phyloP scores from a whole-genome alignment of 2,329 filamentous ascomycete species.

The Furcasterigmium sp. region DNA sequence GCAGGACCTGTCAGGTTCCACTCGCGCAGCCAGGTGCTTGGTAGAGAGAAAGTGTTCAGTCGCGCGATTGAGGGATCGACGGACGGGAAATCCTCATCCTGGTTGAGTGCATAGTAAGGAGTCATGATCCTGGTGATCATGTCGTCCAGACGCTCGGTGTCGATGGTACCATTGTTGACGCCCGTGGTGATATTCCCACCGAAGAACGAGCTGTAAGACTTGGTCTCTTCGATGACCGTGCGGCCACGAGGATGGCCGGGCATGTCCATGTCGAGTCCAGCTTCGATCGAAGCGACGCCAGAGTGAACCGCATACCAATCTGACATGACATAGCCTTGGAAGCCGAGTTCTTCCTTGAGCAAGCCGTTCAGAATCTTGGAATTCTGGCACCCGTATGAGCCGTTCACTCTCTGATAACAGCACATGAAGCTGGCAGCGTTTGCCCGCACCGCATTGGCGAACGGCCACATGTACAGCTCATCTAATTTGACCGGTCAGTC shows the following conservation, averaged over 20 bases:
- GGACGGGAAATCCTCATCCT: conserved; percentile 43
- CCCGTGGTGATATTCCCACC: conserved; percentile 83
- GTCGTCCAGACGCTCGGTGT: conserved; percentile 83
- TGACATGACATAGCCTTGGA: conserved; percentile 47
- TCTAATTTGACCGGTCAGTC: conserved; percentile 32
- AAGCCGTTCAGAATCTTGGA: conserved; percentile 61
- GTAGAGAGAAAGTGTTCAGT: conserved; percentile 1
- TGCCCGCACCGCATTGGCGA: conserved; percentile 60
- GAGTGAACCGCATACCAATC: conserved; percentile 66
- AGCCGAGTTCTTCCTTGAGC: conserved; percentile 56
- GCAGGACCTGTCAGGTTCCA: conserved; percentile 62
- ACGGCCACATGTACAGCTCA: conserved; percentile 41
- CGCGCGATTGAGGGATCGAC: conserved; percentile 72
- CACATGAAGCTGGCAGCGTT: conserved; percentile 54
- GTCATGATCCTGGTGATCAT: conserved; percentile 82
- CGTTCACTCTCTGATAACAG: conserved; percentile 66
- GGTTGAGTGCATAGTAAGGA: conserved; percentile 73
- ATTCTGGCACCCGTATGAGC: conserved; percentile 66
- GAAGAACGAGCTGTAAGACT: conserved; percentile 57
- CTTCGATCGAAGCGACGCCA: conserved; percentile 54
- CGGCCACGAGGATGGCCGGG: conserved; percentile 28
- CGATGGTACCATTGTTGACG: conserved; percentile 83
- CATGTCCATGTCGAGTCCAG: conserved; percentile 71
- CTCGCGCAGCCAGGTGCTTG: conserved; percentile 64
- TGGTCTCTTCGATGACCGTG: background rate